Evolutionary conservation across 352 stramenopile species (phyloP).

Genomic region (Phytophthora melonis): DNA sequence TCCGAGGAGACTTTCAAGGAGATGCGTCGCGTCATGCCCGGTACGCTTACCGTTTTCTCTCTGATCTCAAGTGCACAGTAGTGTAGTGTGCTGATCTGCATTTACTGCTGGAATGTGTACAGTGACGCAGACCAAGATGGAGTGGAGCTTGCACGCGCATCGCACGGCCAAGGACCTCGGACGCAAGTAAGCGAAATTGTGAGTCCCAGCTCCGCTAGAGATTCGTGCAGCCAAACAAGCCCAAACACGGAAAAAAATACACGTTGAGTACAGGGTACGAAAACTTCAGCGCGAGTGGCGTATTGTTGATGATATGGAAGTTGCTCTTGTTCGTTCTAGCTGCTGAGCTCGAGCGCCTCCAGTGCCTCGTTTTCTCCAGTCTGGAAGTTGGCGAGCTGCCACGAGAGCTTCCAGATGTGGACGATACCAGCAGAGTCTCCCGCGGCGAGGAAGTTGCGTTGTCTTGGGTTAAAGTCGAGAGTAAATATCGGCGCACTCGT

Average conservation of each 20-base stretch:
- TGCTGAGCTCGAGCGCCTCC: constrained; percentile 45
- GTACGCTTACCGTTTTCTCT: constrained; percentile 32
- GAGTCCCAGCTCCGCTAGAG: constrained; percentile 1
- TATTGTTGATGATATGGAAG: constrained; percentile 3
- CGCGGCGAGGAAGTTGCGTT: constrained; percentile 85
- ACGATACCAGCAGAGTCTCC: constrained; percentile 71
- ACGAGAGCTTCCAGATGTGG: constrained; percentile 88
- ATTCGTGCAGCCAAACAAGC: constrained; percentile 9
- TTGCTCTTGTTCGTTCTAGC: constrained; percentile 18
- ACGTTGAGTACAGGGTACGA: constrained; percentile 17
- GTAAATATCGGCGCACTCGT: constrained; percentile 55
- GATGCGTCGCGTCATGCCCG: constrained; percentile 95
- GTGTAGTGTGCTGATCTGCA: constrained; percentile 1
- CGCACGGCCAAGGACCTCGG: constrained; percentile 81
- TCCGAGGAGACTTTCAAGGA: constrained; percentile 94
- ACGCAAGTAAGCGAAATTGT: constrained; percentile 58
- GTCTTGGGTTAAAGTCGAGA: constrained; percentile 83
- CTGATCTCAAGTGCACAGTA: too few species aligned
- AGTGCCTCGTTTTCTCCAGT: constrained; percentile 69
- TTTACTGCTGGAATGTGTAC: constrained; percentile 5
- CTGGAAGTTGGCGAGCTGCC: constrained; percentile 84
- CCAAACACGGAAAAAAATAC: constrained; percentile 19
- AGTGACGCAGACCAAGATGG: constrained; percentile 92
- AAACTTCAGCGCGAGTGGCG: constrained; percentile 3
- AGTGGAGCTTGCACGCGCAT: constrained; percentile 88